Base-by-base conservation (phyloP, 305 asterid species). In the Solanum hybrid region DNA sequence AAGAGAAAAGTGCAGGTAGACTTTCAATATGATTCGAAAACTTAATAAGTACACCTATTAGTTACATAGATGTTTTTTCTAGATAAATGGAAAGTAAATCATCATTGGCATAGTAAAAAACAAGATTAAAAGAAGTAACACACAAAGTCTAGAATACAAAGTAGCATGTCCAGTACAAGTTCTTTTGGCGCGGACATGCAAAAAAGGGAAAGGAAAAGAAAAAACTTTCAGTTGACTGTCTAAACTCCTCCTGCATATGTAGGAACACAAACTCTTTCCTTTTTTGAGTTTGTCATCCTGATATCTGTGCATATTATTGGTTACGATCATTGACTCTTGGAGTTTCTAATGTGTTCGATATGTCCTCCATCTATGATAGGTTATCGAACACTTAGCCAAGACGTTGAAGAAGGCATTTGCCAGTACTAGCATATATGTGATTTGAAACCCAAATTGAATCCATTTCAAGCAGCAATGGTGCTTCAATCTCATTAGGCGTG, bases 341-440 rank as follows among this genome's bases (percentile, higher is more conserved):
- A 80, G 71, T 75, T 36, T 22, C 89, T 93, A 89, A 85, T 89
- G 3, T 88, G 77, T 11, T 85, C 1, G 0, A 57, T 84, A 18
- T 88, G 57, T 51, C 74, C 51, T 89, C 24, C 82, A 89, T 85
- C 34, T 34, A 42, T 83, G 42, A 84, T 87, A 96, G 98, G 98
- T 89, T 96, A 91, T 89, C 94, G 94, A 91, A 94, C 95, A 35
- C 95, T 94, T 28, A 93, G 95, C 91, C 98, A 96, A 92, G 98
- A 95, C 78, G 95, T 95, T 28, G 97, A 95, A 91, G 98, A 96
- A 94, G 98, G 97, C 24, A 95, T 96, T 90, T 96, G 97, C 76
- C 98, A 94, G 97, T 94, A 85, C 92, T 94, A 24, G 98, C 98
- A 61, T 93, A 93, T 89, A 93, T 95, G 96, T 95, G 98, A 96